Conservation (phyloP, 2,329 filamentous ascomycete genomes). For the Fusarium citri region DNA sequence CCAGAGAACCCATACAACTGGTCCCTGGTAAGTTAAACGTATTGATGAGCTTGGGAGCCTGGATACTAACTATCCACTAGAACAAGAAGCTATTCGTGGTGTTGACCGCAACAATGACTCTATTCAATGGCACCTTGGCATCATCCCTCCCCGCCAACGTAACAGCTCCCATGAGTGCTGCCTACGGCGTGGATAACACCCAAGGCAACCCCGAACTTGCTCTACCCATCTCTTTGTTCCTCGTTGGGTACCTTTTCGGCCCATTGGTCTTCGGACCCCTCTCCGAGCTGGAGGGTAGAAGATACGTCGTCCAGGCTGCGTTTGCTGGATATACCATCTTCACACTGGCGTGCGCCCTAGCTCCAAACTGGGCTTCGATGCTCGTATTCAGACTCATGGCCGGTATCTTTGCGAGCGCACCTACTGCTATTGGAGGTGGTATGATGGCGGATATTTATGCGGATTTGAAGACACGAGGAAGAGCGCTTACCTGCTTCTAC, state of each 20-base stretch:
- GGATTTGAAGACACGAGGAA: conserved; percentile 48
- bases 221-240: conserved; percentile 2
- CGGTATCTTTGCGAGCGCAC: conserved; percentile 55
- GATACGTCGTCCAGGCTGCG: conserved; percentile 58
- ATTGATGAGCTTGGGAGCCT: no score
- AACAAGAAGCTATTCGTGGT: conserved; percentile 12
- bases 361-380: conserved; percentile 56
- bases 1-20: conserved; percentile 16
- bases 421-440: conserved; percentile 57
- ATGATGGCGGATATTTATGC: conserved; percentile 59
- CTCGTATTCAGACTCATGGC: conserved; percentile 57
- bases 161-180: background rate
- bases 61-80: background rate
- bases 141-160: conserved; percentile 20
- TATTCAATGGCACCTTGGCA: conserved; percentile 5
- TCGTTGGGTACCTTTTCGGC: conserved; percentile 44
- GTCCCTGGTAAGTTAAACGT: conserved; percentile 10
- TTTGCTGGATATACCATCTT: conserved; percentile 57
- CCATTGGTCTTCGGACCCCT: conserved; percentile 56
- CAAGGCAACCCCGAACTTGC: conserved; percentile 15
- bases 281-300: conserved; percentile 56
- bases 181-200: background rate
- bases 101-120: conserved; percentile 7
- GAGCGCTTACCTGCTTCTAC: conserved; percentile 53
- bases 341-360: conserved; percentile 56